Conservation (phyloP, 495 filamentous ascomycete genomes). For the Lindgomyces ingoldianus region DNA sequence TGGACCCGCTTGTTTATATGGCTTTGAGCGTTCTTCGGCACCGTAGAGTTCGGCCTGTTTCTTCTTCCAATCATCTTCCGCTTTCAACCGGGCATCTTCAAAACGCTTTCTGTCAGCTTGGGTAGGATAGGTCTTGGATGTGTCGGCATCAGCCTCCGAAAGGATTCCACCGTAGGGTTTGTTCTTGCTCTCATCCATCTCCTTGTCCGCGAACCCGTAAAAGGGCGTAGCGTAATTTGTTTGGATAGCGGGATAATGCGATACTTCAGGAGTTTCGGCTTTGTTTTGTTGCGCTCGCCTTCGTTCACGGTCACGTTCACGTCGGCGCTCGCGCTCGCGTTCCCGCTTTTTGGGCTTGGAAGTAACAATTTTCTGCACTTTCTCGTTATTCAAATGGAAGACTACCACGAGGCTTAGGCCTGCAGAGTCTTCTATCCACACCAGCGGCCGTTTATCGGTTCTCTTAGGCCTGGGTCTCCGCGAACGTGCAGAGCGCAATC, state of each 20-base stretch:
- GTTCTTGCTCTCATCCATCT: slow-evolving; percentile 82
- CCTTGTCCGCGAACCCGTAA: slow-evolving; percentile 81
- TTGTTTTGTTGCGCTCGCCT: slow-evolving; percentile 38
- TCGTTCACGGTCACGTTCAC: slow-evolving; percentile 42
- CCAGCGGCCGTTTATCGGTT: slow-evolving; percentile 39
- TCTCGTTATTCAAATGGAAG: slow-evolving; percentile 61
- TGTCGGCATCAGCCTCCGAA: slow-evolving; percentile 85
- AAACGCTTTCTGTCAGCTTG: slow-evolving; percentile 79
- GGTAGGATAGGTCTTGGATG: slow-evolving; percentile 79
- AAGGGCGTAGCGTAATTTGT: slow-evolving; percentile 64
- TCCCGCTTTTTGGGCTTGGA: slow-evolving; percentile 52
- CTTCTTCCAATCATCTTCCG: slow-evolving; percentile 86
- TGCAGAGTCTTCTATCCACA: slow-evolving; percentile 40
- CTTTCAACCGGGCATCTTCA: slow-evolving; percentile 81
- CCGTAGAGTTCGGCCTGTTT: slow-evolving; percentile 51
- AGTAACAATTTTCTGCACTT: slow-evolving; percentile 61
- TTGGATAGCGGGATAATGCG: slow-evolving; percentile 59
- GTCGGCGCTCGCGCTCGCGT: slow-evolving; percentile 42
- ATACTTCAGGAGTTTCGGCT: slow-evolving; percentile 31
- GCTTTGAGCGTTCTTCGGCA: slow-evolving; percentile 51
- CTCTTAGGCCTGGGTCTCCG: slow-evolving; percentile 33
- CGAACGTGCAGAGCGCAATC: slow-evolving; percentile 42
- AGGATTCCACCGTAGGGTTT: slow-evolving; percentile 97
- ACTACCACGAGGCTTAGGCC: slow-evolving; percentile 55
- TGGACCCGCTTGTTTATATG: slow-evolving; percentile 66